A percentile compares a stretch with the other conserved stretches of the same genome.
Evolutionary conservation across 768 basidiomycete species (phyloP).

Genomic region (Cyclocybe cylindracea): DNA sequence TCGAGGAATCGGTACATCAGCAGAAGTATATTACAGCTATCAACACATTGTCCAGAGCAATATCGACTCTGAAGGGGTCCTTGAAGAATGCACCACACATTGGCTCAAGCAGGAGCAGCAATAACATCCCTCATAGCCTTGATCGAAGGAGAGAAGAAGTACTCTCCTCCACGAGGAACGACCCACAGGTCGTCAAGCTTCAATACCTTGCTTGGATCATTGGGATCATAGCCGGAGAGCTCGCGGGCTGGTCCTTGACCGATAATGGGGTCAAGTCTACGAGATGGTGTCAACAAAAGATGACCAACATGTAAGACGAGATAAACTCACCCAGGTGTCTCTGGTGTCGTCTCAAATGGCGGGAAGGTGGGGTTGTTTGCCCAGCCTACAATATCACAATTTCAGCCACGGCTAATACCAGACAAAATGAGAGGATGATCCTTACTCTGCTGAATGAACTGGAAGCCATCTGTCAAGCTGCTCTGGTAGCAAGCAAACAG

Average conservation of each 20-base stretch:
- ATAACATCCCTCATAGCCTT: slow-evolving; percentile 38
- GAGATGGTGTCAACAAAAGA: background rate
- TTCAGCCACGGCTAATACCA: background rate
- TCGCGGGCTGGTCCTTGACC: slow-evolving; percentile 15
- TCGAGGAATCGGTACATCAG: background rate
- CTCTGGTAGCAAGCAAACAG: slow-evolving; percentile 46
- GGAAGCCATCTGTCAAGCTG: slow-evolving; percentile 39
- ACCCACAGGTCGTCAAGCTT: slow-evolving; percentile 35
- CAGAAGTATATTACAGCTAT: background rate
- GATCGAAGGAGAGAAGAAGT: slow-evolving; percentile 52
- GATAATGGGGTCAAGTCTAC: slow-evolving; percentile 19
- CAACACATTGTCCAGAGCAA: background rate
- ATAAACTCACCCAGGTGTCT: slow-evolving; percentile 28
- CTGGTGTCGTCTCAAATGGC: slow-evolving; percentile 19
- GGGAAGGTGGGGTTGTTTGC: slow-evolving; percentile 37
- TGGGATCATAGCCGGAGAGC: slow-evolving; percentile 43
- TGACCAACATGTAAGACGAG: background rate
- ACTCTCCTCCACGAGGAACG: slow-evolving; percentile 48
- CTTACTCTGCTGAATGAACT: slow-evolving; percentile 38
- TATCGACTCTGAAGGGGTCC: background rate
- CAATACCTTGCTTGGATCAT: slow-evolving; percentile 38
- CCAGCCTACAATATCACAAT: slow-evolving; percentile 27
- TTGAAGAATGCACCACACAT: background rate
- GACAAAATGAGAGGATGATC: background rate
- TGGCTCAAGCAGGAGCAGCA: slow-evolving; percentile 2